Conservation (phyloP, 345 rosid genomes). For the Aquilaria sinensis region DNA sequence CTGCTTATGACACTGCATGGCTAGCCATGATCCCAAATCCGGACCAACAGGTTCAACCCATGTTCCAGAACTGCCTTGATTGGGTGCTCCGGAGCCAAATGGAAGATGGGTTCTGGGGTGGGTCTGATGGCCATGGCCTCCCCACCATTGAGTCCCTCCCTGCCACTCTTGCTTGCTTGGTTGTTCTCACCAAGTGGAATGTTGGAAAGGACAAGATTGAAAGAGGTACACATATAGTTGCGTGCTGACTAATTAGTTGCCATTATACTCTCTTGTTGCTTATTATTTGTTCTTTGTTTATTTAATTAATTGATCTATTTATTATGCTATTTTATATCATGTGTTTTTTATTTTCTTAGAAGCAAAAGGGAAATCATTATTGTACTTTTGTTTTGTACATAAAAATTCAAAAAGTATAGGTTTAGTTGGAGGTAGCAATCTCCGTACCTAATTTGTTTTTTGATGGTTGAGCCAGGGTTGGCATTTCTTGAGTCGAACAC, state of each 20-base stretch:
- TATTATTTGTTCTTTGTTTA: slow-evolving; percentile 31
- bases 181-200: too few relatives aligned
- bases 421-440: too few relatives aligned
- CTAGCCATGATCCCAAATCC: too few relatives aligned
- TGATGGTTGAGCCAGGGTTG: slow-evolving; percentile 21
- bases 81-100: slow-evolving; percentile 44
- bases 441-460: not conserved
- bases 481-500: slow-evolving; percentile 29
- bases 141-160: too few relatives aligned
- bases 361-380: slow-evolving; percentile 26
- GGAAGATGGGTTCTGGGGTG: too few relatives aligned
- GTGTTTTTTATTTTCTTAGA: too few relatives aligned
- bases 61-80: slow-evolving; percentile 47
- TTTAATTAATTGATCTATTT: too few relatives aligned
- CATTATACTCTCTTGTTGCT: slow-evolving; percentile 41
- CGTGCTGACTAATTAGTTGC: slow-evolving; percentile 31
- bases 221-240: slow-evolving; percentile 22
- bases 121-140: too few relatives aligned
- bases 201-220: slow-evolving; percentile 31
- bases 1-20: too few relatives aligned
- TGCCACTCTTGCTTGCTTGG: too few relatives aligned
- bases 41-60: slow-evolving; percentile 14
- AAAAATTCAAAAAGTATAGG: too few relatives aligned
- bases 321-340: too few relatives aligned
- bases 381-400: not conserved